Conservation (phyloP, 805 yeast genomes). For the Sungouiella blattae region DNA sequence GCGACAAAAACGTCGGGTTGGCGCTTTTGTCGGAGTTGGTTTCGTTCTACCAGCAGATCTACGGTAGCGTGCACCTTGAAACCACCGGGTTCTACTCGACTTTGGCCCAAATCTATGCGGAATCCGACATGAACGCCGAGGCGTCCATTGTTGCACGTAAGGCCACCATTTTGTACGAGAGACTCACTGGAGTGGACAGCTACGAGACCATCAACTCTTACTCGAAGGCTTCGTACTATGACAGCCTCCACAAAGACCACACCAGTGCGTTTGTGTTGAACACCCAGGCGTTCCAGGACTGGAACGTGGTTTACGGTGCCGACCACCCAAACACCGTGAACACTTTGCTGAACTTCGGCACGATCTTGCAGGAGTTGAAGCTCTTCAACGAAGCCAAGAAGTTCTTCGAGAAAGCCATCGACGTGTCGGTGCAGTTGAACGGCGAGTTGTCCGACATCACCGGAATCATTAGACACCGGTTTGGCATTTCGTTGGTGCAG, state of each 20-base stretch:
- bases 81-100: constrained; percentile 68
- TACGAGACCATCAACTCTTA: constrained; percentile 69
- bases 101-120: constrained; percentile 65
- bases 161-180: constrained; percentile 71
- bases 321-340: constrained; percentile 70
- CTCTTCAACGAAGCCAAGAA: constrained; percentile 45
- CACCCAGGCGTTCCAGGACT: constrained; percentile 54
- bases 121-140: constrained; percentile 49
- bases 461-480: constrained; percentile 66
- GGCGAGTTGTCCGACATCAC: constrained; percentile 61
- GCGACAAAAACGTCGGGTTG: constrained; percentile 53
- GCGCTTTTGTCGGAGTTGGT: constrained; percentile 67
- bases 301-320: constrained; percentile 56
- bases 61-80: constrained; percentile 76
- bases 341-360: constrained; percentile 58
- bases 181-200: constrained; percentile 78
- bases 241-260: constrained; percentile 55
- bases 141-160: constrained; percentile 66
- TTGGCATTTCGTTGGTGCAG: constrained; percentile 48
- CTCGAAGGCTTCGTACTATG: constrained; percentile 71
- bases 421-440: constrained; percentile 46
- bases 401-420: constrained; percentile 53
- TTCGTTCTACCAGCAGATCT: constrained; percentile 73
- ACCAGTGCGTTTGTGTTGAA: constrained; percentile 61
- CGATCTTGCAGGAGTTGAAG: constrained; percentile 53